These are phyloP conservation scores for Lactuca saligna DNA, from an alignment of 129 eudicot species.

Conservation along the genomic window DNA sequence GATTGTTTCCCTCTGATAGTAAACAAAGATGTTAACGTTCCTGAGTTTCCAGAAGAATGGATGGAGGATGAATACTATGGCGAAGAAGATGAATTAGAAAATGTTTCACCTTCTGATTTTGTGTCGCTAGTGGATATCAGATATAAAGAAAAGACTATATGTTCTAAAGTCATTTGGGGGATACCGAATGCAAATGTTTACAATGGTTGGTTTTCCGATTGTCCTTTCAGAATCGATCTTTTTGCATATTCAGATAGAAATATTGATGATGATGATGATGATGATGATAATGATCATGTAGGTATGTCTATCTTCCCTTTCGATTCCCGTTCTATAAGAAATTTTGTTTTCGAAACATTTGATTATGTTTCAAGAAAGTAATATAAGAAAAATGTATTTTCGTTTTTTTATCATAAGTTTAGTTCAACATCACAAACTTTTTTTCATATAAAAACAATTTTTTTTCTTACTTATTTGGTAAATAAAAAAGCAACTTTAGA, in stretches of 20 bases:
- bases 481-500: too few relatives aligned
- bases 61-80: slow-evolving; percentile 78
- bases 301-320: slow-evolving; percentile 22
- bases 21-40: slow-evolving; percentile 65
- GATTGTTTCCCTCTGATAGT: slow-evolving; percentile 91
- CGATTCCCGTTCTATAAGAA: not conserved
- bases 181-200: slow-evolving; percentile 58
- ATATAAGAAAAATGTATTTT: too few relatives aligned
- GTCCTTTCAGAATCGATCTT: slow-evolving; percentile 82
- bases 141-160: slow-evolving; percentile 64
- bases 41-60: slow-evolving; percentile 75
- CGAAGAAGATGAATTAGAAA: slow-evolving; percentile 62
- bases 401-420: too few relatives aligned
- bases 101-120: slow-evolving; percentile 68
- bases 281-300: slow-evolving; percentile 7
- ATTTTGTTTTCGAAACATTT: too few relatives aligned
- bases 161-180: slow-evolving; percentile 84
- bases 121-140: slow-evolving; percentile 78
- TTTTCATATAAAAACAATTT: too few relatives aligned
- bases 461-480: too few relatives aligned
- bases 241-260: slow-evolving; percentile 38
- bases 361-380: too few relatives aligned
- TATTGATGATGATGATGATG: slow-evolving; percentile 29
- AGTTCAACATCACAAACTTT: too few relatives aligned
- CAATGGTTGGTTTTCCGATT: slow-evolving; percentile 78